Conservation (phyloP, 2,329 filamentous ascomycete genomes). For the Microdochium bolleyi region DNA sequence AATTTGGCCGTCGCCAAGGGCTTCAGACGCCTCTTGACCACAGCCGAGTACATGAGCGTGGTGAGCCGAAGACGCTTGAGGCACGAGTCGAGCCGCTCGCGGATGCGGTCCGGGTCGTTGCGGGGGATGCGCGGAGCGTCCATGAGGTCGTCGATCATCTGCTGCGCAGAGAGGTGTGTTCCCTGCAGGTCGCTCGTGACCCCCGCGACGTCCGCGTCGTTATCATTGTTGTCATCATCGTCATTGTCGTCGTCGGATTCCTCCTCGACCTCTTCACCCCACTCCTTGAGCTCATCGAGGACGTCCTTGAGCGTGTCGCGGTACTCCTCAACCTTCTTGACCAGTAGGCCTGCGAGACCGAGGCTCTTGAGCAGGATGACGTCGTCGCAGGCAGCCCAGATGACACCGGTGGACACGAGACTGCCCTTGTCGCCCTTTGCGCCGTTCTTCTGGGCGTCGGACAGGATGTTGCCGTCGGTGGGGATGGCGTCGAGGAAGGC, state of each 20-base stretch:
- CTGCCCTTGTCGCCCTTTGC: slow-evolving; percentile 38
- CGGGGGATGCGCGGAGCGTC: slow-evolving; percentile 53
- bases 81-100: slow-evolving; percentile 55
- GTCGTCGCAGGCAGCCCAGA: slow-evolving; percentile 80
- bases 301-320: slow-evolving; percentile 73
- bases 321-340: slow-evolving; percentile 66
- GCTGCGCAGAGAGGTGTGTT: slow-evolving; percentile 36
- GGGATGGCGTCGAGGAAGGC: slow-evolving; percentile 54
- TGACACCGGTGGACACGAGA: slow-evolving; percentile 61
- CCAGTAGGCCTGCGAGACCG: slow-evolving; percentile 63
- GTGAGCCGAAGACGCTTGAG: slow-evolving; percentile 60
- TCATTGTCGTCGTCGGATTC: slow-evolving; percentile 49
- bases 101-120: slow-evolving; percentile 55
- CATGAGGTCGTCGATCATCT: slow-evolving; percentile 62
- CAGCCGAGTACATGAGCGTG: slow-evolving; percentile 59
- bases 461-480: slow-evolving; percentile 44
- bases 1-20: slow-evolving; percentile 31
- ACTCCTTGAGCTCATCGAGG: slow-evolving; percentile 79
- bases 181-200: slow-evolving; percentile 20
- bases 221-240: slow-evolving; percentile 31
- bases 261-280: slow-evolving; percentile 65
- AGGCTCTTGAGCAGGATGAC: slow-evolving; percentile 54
- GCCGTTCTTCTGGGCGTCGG: slow-evolving; percentile 37
- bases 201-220: slow-evolving; percentile 33
- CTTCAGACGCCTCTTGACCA: slow-evolving; percentile 63